Evolutionary conservation across 2,329 filamentous ascomycete genomes (phyloP).

Genomic region (Fusarium sp.): DNA sequence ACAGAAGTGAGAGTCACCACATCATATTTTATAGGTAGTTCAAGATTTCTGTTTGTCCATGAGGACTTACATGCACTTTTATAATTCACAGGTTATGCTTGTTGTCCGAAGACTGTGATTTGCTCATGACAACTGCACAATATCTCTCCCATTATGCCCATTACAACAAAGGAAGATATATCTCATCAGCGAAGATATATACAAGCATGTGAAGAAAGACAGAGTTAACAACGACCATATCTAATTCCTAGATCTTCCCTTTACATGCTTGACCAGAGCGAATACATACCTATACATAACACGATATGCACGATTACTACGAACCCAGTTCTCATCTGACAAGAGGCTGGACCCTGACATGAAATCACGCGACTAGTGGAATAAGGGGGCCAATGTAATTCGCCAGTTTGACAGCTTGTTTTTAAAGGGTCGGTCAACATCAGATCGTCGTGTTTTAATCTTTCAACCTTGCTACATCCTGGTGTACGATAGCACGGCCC

Average conservation of each 20-base stretch:
- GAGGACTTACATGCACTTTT: background rate
- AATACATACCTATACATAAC: background rate
- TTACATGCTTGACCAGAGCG: background rate
- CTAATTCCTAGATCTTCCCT: background rate
- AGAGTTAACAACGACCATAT: background rate
- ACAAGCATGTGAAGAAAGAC: background rate
- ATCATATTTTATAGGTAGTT: no score
- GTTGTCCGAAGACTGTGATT: background rate
- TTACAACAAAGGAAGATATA: background rate
- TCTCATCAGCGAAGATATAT: background rate
- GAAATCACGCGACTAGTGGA: slow-evolving; percentile 3
- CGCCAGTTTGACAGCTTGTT: slow-evolving; percentile 13
- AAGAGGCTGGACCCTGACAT: background rate
- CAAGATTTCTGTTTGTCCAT: background rate
- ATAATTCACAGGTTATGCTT: background rate
- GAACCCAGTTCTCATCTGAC: slow-evolving; percentile 2
- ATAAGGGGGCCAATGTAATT: slow-evolving; percentile 14
- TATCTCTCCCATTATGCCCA: background rate
- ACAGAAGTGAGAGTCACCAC: background rate
- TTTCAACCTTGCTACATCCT: slow-evolving; percentile 11
- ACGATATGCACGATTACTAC: background rate
- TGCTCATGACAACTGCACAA: background rate
- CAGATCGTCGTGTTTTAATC: slow-evolving; percentile 28
- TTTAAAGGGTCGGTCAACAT: slow-evolving; percentile 22
- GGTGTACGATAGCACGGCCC: slow-evolving; percentile 7